A percentile compares a stretch with the other conserved stretches of the same genome.
These are phyloP conservation scores for Podaxis pistillaris DNA, from an alignment of 768 basidiomycete species.

Conservation along the genomic window DNA sequence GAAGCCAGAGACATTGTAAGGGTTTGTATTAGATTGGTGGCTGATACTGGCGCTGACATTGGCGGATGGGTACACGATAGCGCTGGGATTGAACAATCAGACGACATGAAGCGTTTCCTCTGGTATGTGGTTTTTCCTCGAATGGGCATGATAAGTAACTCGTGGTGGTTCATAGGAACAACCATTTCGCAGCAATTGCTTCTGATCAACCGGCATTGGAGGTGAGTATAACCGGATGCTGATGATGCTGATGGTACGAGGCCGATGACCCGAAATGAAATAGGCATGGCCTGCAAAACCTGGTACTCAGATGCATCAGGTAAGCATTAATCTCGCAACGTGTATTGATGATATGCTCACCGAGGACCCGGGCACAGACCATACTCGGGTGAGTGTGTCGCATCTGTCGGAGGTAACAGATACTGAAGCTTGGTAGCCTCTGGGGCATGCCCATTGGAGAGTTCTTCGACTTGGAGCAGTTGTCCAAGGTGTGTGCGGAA, in stretches of 20 bases:
- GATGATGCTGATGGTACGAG: neutral
- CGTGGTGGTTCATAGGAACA: slow-evolving; percentile 48
- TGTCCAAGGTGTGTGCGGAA: slow-evolving; percentile 54
- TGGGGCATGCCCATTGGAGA: slow-evolving; percentile 82
- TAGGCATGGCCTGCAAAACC: slow-evolving; percentile 51
- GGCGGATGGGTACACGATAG: slow-evolving; percentile 28
- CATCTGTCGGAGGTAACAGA: neutral
- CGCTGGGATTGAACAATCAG: slow-evolving; percentile 66
- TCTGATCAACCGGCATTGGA: slow-evolving; percentile 69
- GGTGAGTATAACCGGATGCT: slow-evolving; percentile 30
- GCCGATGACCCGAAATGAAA: slow-evolving; percentile 2
- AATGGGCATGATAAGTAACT: neutral
- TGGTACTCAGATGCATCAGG: slow-evolving; percentile 56
- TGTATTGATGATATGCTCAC: slow-evolving; percentile 1
- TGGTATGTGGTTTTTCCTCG: slow-evolving; percentile 43
- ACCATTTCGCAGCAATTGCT: slow-evolving; percentile 69
- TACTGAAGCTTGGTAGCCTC: slow-evolving; percentile 33
- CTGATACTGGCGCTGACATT: neutral
- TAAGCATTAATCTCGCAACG: slow-evolving; percentile 21
- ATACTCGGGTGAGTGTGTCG: slow-evolving; percentile 48
- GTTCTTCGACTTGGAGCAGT: slow-evolving; percentile 68
- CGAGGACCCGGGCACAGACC: slow-evolving; percentile 37
- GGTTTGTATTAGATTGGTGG: slow-evolving; percentile 8
- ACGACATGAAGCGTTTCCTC: slow-evolving; percentile 72
- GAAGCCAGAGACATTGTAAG: slow-evolving; percentile 54